Base-by-base conservation (phyloP, 768 basidiomycete species). In the Scleroderma citrinum region DNA sequence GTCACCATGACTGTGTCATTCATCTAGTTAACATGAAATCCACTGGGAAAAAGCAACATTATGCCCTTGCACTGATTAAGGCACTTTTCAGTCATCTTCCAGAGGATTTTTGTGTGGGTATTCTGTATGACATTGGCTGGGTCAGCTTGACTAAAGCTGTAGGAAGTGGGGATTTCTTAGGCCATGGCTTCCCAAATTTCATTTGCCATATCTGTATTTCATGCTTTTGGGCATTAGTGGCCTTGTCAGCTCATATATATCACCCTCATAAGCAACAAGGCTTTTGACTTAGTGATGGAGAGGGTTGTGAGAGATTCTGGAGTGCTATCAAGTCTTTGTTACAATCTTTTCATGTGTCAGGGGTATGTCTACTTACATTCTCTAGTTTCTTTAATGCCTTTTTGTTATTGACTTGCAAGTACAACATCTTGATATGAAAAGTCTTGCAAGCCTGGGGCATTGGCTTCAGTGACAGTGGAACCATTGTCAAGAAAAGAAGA, bases 181-280 rank as follows among this genome's bases (percentile, higher is more conserved):
- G 12, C 37, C 11, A 49, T 23, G 12, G 37, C 52, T 57, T 30
- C 59, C 20, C 38, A 56, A 19, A 52, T 71, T 13, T 13, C 38
- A 1, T 68, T 65, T 38, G 59, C 57, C 1, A 62, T 67, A 2
- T 63, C 66, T 3, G 65, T 62, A 0, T 67, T 71, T 62, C 69
- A 71, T 53, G 68, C 65, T 0, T 69, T 60, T 44, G 65, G 60
- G 1, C 69, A 70, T 36, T 56, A 68, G 34, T 69, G 68, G 66
- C 37, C 58, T 1, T 69, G 68, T 47, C 68, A 69, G 36, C 46
- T 74, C 1, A 37, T 61, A 0, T n/a, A n/a, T 71, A 69, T 48
- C 69, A 69, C 46, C 72, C 71, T 3, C 52, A 68, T 10, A 46
- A 70, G 17, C 19, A 48, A 3, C 32, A 49, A 19, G 61, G 59